These are phyloP conservation scores for Fusarium sp. DNA, from an alignment of 2,329 filamentous ascomycete species.

Conservation along the genomic window DNA sequence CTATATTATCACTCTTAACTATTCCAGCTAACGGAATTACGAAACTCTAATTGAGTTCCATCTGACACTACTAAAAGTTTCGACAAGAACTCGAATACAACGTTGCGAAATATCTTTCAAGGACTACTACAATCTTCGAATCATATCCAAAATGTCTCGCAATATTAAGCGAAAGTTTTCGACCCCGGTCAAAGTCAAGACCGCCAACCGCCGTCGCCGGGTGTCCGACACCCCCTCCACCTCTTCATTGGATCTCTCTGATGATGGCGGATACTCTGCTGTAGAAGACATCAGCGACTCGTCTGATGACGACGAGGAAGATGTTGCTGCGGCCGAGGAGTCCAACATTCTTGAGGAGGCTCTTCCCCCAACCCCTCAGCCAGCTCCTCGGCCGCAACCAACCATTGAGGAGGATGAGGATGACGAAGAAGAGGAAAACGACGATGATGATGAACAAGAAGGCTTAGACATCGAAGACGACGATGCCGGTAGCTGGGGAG, in stretches of 20 bases:
- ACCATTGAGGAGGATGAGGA: slow-evolving; percentile 51
- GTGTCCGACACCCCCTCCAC: slow-evolving; percentile 63
- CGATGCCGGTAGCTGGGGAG: slow-evolving; percentile 66
- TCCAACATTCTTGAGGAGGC: slow-evolving; percentile 71
- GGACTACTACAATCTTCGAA: background rate
- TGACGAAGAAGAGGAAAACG: slow-evolving; percentile 54
- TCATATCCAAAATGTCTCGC: slow-evolving; percentile 58
- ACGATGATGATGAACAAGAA: slow-evolving; percentile 55
- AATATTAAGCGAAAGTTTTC: slow-evolving; percentile 62
- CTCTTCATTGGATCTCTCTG: slow-evolving; percentile 70
- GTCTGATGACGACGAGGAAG: slow-evolving; percentile 80
- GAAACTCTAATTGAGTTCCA: background rate
- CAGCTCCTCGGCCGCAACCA: slow-evolving; percentile 63
- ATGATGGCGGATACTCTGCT: slow-evolving; percentile 78
- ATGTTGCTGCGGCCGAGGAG: slow-evolving; percentile 83
- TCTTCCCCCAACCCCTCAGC: slow-evolving; percentile 51
- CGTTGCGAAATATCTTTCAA: background rate
- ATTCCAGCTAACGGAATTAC: background rate
- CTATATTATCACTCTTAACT: background rate
- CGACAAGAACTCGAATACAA: background rate
- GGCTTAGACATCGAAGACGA: slow-evolving; percentile 54
- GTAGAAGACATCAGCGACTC: slow-evolving; percentile 84
- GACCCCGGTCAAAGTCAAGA: slow-evolving; percentile 58
- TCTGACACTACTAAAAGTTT: background rate
- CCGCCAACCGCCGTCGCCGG: slow-evolving; percentile 57